Evolutionary conservation across 352 stramenopile species (phyloP).

Genomic region (Phytopythium mirpurense): DNA sequence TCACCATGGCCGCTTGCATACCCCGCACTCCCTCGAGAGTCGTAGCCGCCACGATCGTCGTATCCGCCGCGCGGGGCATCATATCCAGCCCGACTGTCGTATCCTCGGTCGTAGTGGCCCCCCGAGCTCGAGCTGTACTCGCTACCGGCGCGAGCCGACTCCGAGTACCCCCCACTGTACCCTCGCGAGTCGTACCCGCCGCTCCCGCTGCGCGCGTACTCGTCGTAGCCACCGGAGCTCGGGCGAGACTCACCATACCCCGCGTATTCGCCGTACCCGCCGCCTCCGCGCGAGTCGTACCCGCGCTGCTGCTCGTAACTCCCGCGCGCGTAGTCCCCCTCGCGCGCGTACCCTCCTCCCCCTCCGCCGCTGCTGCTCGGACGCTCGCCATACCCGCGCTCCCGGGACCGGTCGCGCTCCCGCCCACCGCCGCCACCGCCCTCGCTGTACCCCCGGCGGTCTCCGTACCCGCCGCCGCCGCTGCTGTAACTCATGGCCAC

Average conservation of each 20-base stretch:
- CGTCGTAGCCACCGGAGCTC: constrained; percentile 12
- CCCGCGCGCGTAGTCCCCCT: constrained; percentile 10
- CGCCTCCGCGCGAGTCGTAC: constrained; percentile 23
- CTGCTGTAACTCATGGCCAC: constrained; percentile 43
- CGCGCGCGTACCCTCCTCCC: constrained; percentile 6
- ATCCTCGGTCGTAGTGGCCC: constrained; percentile 22
- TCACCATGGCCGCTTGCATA: constrained; percentile 13
- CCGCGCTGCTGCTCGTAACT: constrained; percentile 22
- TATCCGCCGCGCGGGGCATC: constrained; percentile 10
- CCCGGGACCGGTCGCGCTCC: constrained; percentile 5
- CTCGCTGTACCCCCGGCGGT: constrained; percentile 13
- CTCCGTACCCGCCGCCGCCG: constrained; percentile 16
- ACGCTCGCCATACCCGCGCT: constrained; percentile 14
- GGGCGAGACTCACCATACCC: constrained; percentile 17
- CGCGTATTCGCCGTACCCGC: constrained; percentile 7
- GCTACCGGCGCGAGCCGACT: constrained; percentile 15
- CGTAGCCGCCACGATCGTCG: constrained; percentile 19
- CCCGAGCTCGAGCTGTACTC: constrained; percentile 6
- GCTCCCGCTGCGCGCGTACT: constrained; percentile 13
- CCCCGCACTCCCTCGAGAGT: constrained; percentile 16
- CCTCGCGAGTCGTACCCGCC: constrained; percentile 18
- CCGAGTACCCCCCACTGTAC: constrained; percentile 15
- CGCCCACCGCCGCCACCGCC: constrained; percentile 6
- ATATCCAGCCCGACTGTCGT: constrained; percentile 21
- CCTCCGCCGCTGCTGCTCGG: constrained; percentile 4